A percentile compares a stretch with the other conserved stretches of the same genome.
Evolutionary conservation across 768 basidiomycete genomes (phyloP).

Genomic region (Boletus rex-veris): DNA sequence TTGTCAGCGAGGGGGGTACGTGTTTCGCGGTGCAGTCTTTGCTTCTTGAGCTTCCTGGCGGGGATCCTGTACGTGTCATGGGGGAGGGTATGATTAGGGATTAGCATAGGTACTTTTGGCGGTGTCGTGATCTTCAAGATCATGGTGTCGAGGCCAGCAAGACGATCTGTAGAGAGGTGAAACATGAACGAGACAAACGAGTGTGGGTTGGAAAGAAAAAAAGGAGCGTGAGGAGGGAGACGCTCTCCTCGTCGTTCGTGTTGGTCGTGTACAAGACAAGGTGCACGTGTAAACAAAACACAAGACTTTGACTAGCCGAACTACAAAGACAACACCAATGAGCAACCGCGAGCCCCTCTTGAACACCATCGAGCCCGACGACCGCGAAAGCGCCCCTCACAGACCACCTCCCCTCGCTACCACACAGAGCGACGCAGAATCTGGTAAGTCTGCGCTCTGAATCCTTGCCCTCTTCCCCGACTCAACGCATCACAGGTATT

Average conservation of each 20-base stretch:
- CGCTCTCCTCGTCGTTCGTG: constrained; percentile 12
- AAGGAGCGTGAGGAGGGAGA: background rate
- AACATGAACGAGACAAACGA: constrained; percentile 30
- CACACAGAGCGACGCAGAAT: constrained; percentile 66
- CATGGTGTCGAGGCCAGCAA: constrained; percentile 42
- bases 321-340: constrained; percentile 38
- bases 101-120: constrained; percentile 27
- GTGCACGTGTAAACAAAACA: constrained; percentile 14
- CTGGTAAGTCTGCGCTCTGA: constrained; percentile 42
- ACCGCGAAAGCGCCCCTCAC: constrained; percentile 38
- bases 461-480: background rate
- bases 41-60: constrained; percentile 25
- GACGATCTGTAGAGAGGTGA: constrained; percentile 38
- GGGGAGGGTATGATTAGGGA: constrained; percentile 20
- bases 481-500: constrained; percentile 44
- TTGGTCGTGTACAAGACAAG: constrained; percentile 9
- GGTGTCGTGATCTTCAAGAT: constrained; percentile 34
- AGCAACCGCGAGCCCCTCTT: constrained; percentile 62
- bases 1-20: constrained; percentile 35
- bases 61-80: constrained; percentile 16
- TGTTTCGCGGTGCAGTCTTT: constrained; percentile 12
- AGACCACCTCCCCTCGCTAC: constrained; percentile 51
- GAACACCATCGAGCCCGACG: constrained; percentile 87
- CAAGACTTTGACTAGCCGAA: constrained; percentile 2
- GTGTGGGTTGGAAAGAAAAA: background rate